These are phyloP conservation scores for Kwoniella pini DNA, from an alignment of 768 basidiomycete genomes.

Conservation along the genomic window DNA sequence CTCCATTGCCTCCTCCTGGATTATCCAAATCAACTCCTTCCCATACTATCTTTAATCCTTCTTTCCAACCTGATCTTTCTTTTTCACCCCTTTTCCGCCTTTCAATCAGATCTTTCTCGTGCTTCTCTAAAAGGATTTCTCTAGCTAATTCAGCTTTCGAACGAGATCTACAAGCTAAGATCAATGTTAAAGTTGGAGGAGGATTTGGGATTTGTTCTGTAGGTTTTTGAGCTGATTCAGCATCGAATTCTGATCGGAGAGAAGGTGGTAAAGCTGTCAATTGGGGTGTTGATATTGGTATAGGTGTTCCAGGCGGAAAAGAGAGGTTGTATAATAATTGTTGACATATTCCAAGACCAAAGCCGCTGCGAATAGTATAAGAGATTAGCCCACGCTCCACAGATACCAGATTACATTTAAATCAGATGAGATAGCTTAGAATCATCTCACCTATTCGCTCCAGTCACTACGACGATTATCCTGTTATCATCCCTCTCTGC, in stretches of 20 bases:
- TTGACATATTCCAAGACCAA: constrained; percentile 52
- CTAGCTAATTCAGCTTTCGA: constrained; percentile 39
- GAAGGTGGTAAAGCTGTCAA: constrained; percentile 29
- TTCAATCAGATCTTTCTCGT: constrained; percentile 33
- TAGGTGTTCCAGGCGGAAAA: constrained; percentile 25
- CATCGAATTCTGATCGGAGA: constrained; percentile 17
- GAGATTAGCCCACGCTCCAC: not conserved
- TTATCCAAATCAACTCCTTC: constrained; percentile 50
- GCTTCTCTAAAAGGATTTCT: constrained; percentile 28
- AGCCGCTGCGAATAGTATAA: constrained; percentile 36
- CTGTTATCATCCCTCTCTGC: constrained; percentile 33
- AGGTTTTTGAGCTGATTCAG: not conserved
- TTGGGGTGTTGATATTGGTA: constrained; percentile 29
- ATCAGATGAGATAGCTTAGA: not conserved
- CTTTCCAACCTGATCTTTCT: constrained; percentile 43
- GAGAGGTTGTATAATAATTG: constrained; percentile 50
- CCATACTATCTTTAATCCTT: constrained; percentile 46
- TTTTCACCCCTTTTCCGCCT: constrained; percentile 28
- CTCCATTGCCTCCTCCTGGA: constrained; percentile 39
- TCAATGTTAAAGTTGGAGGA: constrained; percentile 48
- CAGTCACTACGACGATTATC: constrained; percentile 52
- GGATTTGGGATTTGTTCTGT: not conserved
- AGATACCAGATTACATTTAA: not conserved
- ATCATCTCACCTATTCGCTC: constrained; percentile 52
- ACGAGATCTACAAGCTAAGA: constrained; percentile 52